Conservation (phyloP, 345 rosid genomes). For the Salix caprea region DNA sequence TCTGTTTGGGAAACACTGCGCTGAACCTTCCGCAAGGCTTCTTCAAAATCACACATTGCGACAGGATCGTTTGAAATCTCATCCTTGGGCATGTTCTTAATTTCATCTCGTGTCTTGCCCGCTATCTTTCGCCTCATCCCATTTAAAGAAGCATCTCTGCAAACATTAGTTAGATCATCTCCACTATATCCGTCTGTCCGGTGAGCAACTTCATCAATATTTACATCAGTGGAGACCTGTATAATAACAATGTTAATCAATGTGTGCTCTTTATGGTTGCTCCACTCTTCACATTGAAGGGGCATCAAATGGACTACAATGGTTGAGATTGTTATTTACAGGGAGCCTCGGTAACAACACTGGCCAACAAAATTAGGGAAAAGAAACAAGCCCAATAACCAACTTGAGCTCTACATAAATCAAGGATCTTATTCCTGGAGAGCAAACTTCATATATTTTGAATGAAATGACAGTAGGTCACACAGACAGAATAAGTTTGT, state of each 20-base stretch:
- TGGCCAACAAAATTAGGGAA: background rate
- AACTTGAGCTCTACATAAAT: background rate
- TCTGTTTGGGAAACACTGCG: constrained; percentile 88
- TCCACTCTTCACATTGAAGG: background rate
- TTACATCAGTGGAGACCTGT: constrained; percentile 84
- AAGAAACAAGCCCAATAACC: background rate
- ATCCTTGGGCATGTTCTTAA: constrained; percentile 96
- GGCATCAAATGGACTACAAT: background rate
- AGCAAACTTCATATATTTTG: background rate
- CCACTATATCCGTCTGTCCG: constrained; percentile 97
- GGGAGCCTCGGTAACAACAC: background rate
- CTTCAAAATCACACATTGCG: constrained; percentile 99
- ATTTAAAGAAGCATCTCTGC: constrained; percentile 95
- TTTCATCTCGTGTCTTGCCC: constrained; percentile 96
- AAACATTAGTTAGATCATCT: constrained; percentile 95
- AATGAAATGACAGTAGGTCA: background rate
- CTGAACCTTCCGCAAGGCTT: constrained; percentile 89
- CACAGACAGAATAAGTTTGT: background rate
- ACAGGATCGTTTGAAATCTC: constrained; percentile 97
- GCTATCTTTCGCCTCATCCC: constrained; percentile 99
- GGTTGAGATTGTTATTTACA: background rate
- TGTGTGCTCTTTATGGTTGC: background rate
- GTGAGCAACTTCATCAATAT: constrained; percentile 87
- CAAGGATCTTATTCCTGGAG: background rate
- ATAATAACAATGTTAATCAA: background rate